A percentile compares a stretch with the other conserved stretches of the same genome.
These are phyloP conservation scores for Fraxinus quadrangulata DNA, from an alignment of 257 asterid genomes.

Conservation along the genomic window DNA sequence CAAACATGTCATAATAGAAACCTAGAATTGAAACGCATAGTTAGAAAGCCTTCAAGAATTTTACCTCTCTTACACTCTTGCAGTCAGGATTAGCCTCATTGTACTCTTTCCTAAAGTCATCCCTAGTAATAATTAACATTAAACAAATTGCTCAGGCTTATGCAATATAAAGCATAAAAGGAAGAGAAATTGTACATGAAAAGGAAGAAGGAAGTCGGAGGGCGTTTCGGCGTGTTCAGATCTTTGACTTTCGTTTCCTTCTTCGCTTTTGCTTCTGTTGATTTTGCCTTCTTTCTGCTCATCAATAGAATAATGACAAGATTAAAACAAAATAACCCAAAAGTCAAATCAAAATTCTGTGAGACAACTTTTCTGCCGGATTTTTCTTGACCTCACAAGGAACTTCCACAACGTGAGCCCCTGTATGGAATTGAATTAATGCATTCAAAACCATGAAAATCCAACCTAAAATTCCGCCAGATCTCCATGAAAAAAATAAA, in stretches of 20 bases:
- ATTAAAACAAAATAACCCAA: neutral
- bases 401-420: slow-evolving; percentile 62
- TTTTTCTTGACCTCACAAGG: slow-evolving; percentile 53
- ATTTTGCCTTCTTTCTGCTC: slow-evolving; percentile 51
- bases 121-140: slow-evolving; percentile 37
- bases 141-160: neutral
- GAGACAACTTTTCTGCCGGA: slow-evolving; percentile 48
- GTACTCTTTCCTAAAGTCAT: slow-evolving; percentile 65
- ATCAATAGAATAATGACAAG: neutral
- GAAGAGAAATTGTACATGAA: slow-evolving; percentile 54
- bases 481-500: neutral
- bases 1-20: neutral
- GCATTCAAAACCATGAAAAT: neutral
- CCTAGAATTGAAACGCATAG: neutral
- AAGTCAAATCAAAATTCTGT: neutral
- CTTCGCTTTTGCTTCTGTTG: slow-evolving; percentile 44
- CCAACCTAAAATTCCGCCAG: neutral
- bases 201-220: slow-evolving; percentile 76
- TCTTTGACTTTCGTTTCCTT: slow-evolving; percentile 52
- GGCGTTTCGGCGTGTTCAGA: slow-evolving; percentile 62
- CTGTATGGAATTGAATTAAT: slow-evolving; percentile 29
- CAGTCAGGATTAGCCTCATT: slow-evolving; percentile 75
- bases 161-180: neutral
- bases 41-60: no score
- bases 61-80: slow-evolving; percentile 60